Percentiles rank a stretch among this genome's conserved stretches.
These are phyloP conservation scores for Blastobotrys chiropterorum DNA, from an alignment of 805 yeast genomes.

Conservation along the genomic window DNA sequence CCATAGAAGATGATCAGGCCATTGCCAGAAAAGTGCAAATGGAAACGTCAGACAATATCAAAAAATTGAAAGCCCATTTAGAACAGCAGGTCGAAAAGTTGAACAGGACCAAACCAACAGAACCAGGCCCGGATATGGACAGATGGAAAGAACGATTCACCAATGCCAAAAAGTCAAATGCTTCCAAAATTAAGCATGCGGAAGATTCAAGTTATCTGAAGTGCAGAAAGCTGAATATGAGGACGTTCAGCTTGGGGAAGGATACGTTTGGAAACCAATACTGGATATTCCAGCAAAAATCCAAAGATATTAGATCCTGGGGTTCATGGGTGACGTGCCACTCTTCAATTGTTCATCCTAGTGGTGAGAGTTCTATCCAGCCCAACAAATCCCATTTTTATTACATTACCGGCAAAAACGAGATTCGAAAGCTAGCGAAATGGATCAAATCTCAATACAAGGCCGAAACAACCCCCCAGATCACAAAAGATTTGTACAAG, in stretches of 20 bases:
- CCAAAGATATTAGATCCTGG: slow-evolving; percentile 26
- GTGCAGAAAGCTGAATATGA: slow-evolving; percentile 25
- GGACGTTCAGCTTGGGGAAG: slow-evolving; percentile 30
- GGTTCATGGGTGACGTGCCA: slow-evolving; percentile 26
- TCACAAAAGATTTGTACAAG: slow-evolving; percentile 1
- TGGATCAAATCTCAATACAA: slow-evolving; percentile 26
- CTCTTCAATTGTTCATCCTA: slow-evolving; percentile 6
- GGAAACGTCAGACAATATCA: slow-evolving; percentile 25
- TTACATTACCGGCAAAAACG: slow-evolving; percentile 22
- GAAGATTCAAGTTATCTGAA: slow-evolving; percentile 26
- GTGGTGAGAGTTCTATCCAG: slow-evolving; percentile 4
- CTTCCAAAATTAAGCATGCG: slow-evolving; percentile 21
- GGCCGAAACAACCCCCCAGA: slow-evolving; percentile 1
- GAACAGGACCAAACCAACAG: slow-evolving; percentile 18
- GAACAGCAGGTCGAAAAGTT: slow-evolving; percentile 21
- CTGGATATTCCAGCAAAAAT: slow-evolving; percentile 33
- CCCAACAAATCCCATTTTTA: slow-evolving; percentile 12
- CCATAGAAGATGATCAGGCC: slow-evolving; percentile 29
- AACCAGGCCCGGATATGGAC: slow-evolving; percentile 18
- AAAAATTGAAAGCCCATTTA: slow-evolving; percentile 20
- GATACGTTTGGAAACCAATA: slow-evolving; percentile 31
- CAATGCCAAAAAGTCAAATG: slow-evolving; percentile 23
- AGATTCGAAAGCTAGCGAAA: slow-evolving; percentile 20
- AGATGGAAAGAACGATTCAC: slow-evolving; percentile 25
- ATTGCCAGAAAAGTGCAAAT: slow-evolving; percentile 22